These are phyloP conservation scores for Chaetomiaceae sp. DNA, from an alignment of 2,329 filamentous ascomycete genomes.

Conservation along the genomic window DNA sequence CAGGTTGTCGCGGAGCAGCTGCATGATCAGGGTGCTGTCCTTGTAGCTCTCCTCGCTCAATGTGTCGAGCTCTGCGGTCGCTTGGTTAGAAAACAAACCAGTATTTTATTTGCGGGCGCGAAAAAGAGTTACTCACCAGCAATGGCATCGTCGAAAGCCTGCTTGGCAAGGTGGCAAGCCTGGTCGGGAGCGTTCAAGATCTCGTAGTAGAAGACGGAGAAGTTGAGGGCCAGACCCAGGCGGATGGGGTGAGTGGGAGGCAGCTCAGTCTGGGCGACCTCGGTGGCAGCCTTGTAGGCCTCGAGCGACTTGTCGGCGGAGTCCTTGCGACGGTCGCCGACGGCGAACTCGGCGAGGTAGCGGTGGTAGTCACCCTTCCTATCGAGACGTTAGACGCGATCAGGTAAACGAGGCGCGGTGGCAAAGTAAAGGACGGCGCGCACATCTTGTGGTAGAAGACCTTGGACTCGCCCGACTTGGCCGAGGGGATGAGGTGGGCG, in stretches of 20 bases:
- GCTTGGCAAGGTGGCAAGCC: conserved; percentile 96
- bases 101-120: neutral
- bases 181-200: conserved; percentile 98
- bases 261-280: conserved; percentile 83
- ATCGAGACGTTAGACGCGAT: conserved; percentile 27
- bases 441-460: conserved; percentile 99
- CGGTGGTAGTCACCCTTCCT: conserved; percentile 99
- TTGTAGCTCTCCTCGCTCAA: conserved; percentile 99
- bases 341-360: conserved; percentile 94
- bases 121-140: conserved; percentile 48
- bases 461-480: conserved; percentile 95
- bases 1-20: conserved; percentile 94
- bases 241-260: conserved; percentile 90
- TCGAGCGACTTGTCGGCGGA: conserved; percentile 92
- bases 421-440: conserved; percentile 24
- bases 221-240: conserved; percentile 87
- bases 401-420: neutral
- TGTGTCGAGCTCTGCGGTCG: conserved; percentile 75
- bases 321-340: conserved; percentile 90
- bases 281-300: conserved; percentile 92
- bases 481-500: conserved; percentile 88
- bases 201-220: conserved; percentile 99
- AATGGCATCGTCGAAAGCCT: conserved; percentile 94
- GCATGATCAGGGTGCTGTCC: conserved; percentile 98
- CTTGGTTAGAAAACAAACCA: conserved; percentile 23